Base-by-base conservation (phyloP, 495 filamentous ascomycete genomes). In the Hypoxylon crocopeplum region DNA sequence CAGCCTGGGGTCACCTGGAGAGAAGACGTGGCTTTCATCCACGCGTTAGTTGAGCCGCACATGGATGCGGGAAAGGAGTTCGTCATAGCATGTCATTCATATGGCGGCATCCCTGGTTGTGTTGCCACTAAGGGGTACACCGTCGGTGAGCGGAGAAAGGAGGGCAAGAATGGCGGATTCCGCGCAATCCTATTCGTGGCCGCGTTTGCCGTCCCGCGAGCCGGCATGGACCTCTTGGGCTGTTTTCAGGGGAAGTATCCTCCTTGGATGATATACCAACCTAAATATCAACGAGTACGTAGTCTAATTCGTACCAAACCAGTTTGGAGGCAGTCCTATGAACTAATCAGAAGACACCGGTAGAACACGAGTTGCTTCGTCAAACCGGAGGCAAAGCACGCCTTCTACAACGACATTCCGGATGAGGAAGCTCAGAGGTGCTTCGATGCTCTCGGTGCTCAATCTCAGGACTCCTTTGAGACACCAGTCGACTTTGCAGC, bases 151-250 rank as follows among this genome's bases (percentile, higher is more conserved):
- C 70, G 76, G 12, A 61, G 62, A 5, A 58, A 52, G 1, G 45
- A 64, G 34, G 75, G 71, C 1, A 52, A 64, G n/a, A 59, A 67
- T 21, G 66, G 68, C 0, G 72, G 74, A 0, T 66, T 79, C 13
- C 39, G 67, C 11, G 48, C 64, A 21, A 50, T 78, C 13, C 30
- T 78, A 2, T 77, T 75, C 46, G 72, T 77, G 5, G 46, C 61
- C 3, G 50, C 51, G 17, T 50, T 60, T 5, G 56, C 42, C 10
- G 16, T 55, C 5, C 42, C 48, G 2, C 38, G 34, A 6, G 40
- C 47, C 0, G 42, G 48, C 8, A n/a, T 47, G 6, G 20, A 40
- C 36, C 32, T 56, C 46, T 40, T 56, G 27, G 39, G 45, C 11
- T 52, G 29, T 30, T 27, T 62, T 12, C 44, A 44, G 1, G 52